Percentiles rank a stretch among this genome's conserved stretches.
phyloP scores from a whole-genome alignment of 164 flowering plant species.

The Warburgia ugandensis region DNA sequence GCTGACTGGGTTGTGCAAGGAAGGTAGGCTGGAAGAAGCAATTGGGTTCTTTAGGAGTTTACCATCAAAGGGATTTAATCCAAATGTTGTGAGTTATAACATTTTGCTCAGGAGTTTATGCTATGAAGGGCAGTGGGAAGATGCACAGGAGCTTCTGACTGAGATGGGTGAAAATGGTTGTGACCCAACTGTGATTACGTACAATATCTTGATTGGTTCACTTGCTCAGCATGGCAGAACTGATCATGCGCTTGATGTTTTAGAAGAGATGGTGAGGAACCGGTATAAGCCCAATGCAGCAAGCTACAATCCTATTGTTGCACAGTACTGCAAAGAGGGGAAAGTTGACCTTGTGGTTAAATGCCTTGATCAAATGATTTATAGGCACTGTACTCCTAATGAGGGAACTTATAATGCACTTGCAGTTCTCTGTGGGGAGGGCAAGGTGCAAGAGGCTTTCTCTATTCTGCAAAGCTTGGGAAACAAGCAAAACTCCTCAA shows the following conservation, averaged over 20 bases:
- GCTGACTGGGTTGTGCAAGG: conserved; percentile 80
- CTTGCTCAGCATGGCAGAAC: conserved; percentile 56
- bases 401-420: conserved; percentile 83
- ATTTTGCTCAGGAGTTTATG: conserved; percentile 69
- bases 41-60: conserved; percentile 50
- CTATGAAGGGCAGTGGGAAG: conserved; percentile 62
- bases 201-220: conserved; percentile 70
- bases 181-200: conserved; percentile 59
- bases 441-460: conserved; percentile 67
- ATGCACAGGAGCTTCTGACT: conserved; percentile 59
- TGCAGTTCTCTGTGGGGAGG: conserved; percentile 53
- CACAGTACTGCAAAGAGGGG: conserved; percentile 58
- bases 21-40: conserved; percentile 70
- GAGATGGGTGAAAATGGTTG: conserved; percentile 70
- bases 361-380: conserved; percentile 64
- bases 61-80: conserved; percentile 60
- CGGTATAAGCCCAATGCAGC: conserved; percentile 51
- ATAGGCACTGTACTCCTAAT: conserved; percentile 45
- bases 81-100: conserved; percentile 82
- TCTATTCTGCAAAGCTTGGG: conserved; percentile 59
- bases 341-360: conserved; percentile 48
- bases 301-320: conserved; percentile 70
- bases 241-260: conserved; percentile 53
- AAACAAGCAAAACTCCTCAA: conserved; percentile 35
- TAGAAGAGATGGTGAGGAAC: conserved; percentile 52